Base-by-base conservation (phyloP, 768 basidiomycete species). In the Russula griseocarnosa region DNA sequence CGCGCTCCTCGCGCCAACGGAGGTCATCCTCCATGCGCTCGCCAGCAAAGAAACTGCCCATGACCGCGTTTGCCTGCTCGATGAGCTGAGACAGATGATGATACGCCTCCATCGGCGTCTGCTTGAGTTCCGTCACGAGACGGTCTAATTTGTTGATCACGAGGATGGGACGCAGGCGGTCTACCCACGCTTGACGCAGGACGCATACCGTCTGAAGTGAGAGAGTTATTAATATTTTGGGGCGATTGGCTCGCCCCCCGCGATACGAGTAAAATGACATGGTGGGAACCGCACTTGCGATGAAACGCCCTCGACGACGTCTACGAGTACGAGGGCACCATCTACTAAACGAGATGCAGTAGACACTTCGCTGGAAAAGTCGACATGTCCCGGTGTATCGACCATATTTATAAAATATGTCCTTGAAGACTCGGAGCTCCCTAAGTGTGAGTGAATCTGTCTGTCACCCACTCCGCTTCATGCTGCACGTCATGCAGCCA, bases 351-450 rank as follows among this genome's bases (percentile, higher is more conserved):
- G 80, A 14, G 94, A 92, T 24, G 96, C 94, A 1, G 93, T 91
- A 1, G 94, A 98, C 0, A 99, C 97, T 73, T 98, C 97, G 60
- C 88, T 94, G 0, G 94, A 95, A 69, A 99, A 99, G 74, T 98
- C 97, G 26, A 99, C 96, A 76, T 99, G 97, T 4, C 97, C 97
- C 18, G 97, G 97, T 0, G 97, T 98, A 74, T 99, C 97, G 67
- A 99, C 96, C 82, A 98, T 88, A 73, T 97, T 98, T 59, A 98
- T 83, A 52, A 89, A 80, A 76, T 90, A 97, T 26, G 86, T 88
- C 72, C 80, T 88, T 30, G 82, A 78, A 58, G 76, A 40, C 38
- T 40, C 38, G 38, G 38, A 75, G 74, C 74, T 80, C 73, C 74
- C 89, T 89, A 71, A 69, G 71, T 68, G 26, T 6, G 20, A 53